Base-by-base conservation (phyloP, 345 rosid species). In the Citrus mangshanensis region DNA sequence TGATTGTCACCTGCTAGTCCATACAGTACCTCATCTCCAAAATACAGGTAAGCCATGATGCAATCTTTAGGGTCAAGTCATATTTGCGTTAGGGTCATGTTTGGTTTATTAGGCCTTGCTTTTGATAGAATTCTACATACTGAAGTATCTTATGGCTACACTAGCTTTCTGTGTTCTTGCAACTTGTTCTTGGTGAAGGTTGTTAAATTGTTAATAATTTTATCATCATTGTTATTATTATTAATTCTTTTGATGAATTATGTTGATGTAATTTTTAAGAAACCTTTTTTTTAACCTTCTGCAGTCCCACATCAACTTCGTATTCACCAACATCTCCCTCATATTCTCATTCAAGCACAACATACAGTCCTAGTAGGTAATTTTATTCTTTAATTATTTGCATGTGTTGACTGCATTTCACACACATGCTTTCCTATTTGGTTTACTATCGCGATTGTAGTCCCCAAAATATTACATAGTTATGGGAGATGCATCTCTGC, bases 261-360 rank as follows among this genome's bases (percentile, higher is more conserved):
- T 78, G 5, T 58, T 38, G 35, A 27, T 7, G 10, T 42, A 25
- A 51, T 13, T 16, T 30, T 16, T 61, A 7, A 19, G 28, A n/a
- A 5, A 0, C 25, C 46, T 35, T 35, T 35, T 5, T 35, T 4
- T 35, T 32, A 3, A 32, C 42, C 12, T 70, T 21, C 70, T 81
- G 82, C 90, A 96, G 98, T 80, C 99, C 98, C 0, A 90, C 99
- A 13, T 94, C 97, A 0, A 93, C 97, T 9, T 92, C 97, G 2
- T 90, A 92, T 85, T 95, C 99, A 9, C 98, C 98, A 5, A 91
- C 99, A 13, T 93, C 99, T 78, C 98, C 97, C 32, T 86, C 97
- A 4, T 92, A 93, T 80, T 96, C 97, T 2, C 95, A 95, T 77
- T 90, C 99, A 55, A 92, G 93, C 81, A 95, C 99, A 37, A 80